Conservation (phyloP, 306 rosid genomes). For the Gynostemma pentaphyllum region DNA sequence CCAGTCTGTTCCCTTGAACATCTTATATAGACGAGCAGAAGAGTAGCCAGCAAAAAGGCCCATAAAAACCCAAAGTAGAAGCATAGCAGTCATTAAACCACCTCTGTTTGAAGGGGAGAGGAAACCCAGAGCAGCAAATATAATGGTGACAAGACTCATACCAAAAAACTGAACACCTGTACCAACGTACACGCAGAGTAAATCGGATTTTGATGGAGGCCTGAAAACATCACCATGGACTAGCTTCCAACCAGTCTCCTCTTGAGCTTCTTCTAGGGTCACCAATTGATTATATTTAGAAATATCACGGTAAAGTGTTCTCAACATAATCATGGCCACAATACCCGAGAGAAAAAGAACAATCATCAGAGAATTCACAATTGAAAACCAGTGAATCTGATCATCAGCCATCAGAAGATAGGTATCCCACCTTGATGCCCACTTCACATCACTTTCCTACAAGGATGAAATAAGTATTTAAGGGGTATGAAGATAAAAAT, state of each 20-base stretch:
- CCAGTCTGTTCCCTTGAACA: slow-evolving; percentile 84
- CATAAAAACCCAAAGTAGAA: slow-evolving; percentile 86
- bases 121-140: slow-evolving; percentile 82
- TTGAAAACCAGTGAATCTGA: slow-evolving; percentile 96
- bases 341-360: slow-evolving; percentile 86
- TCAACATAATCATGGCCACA: slow-evolving; percentile 97
- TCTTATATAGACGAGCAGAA: slow-evolving; percentile 49
- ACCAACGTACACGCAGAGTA: slow-evolving; percentile 73
- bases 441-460: slow-evolving; percentile 82
- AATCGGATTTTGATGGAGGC: slow-evolving; percentile 63
- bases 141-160: slow-evolving; percentile 79
- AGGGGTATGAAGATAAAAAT: neutral
- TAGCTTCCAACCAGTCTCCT: slow-evolving; percentile 91
- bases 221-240: slow-evolving; percentile 84
- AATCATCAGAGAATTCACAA: slow-evolving; percentile 77
- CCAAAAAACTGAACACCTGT: slow-evolving; percentile 91
- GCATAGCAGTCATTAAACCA: slow-evolving; percentile 85
- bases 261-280: slow-evolving; percentile 90
- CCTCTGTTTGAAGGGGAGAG: slow-evolving; percentile 89
- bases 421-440: slow-evolving; percentile 98
- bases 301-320: slow-evolving; percentile 92
- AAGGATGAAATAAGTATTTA: slow-evolving; percentile 12
- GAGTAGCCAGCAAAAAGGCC: slow-evolving; percentile 71
- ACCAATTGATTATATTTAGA: slow-evolving; percentile 85
- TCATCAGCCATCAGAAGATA: slow-evolving; percentile 95